These are phyloP conservation scores for Lojkania enalia DNA, from an alignment of 2,329 filamentous ascomycete species.

Conservation along the genomic window DNA sequence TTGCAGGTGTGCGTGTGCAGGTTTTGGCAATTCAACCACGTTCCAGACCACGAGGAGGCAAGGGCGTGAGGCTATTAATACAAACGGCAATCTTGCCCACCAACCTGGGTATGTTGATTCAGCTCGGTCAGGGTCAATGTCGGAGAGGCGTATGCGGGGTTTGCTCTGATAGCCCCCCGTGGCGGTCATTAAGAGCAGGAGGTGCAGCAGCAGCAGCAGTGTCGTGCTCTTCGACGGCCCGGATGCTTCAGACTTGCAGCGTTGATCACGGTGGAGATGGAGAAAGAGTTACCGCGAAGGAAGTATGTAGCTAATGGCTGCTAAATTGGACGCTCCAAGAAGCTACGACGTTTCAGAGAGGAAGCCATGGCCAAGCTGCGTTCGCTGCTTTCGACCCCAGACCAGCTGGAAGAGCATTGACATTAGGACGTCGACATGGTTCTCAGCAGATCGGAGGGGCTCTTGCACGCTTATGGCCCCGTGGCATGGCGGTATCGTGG, in stretches of 20 bases:
- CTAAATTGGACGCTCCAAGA: constrained; percentile 18
- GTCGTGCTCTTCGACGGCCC: background rate
- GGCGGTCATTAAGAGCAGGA: background rate
- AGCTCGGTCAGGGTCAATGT: constrained; percentile 11
- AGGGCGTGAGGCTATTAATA: constrained; percentile 23
- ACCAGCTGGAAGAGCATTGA: constrained; percentile 4
- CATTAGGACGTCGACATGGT: constrained; percentile 1
- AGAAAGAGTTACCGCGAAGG: background rate
- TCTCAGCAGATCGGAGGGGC: constrained; percentile 16
- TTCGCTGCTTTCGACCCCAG: constrained; percentile 1
- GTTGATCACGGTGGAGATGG: constrained; percentile 9
- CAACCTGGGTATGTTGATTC: constrained; percentile 12
- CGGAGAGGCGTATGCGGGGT: background rate
- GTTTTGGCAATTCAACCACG: constrained; percentile 13
- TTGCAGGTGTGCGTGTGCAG: background rate
- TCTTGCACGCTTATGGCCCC: constrained; percentile 12
- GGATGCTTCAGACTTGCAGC: constrained; percentile 1
- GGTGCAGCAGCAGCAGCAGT: background rate
- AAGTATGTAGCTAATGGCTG: constrained; percentile 5
- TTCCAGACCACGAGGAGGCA: constrained; percentile 26
- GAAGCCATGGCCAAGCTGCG: constrained; percentile 13
- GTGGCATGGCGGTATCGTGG: constrained; percentile 14
- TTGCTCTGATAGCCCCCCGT: constrained; percentile 5
- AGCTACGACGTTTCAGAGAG: constrained; percentile 14
- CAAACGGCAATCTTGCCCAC: constrained; percentile 12